Evolutionary conservation across 1,284 basidiomycete genomes (phyloP).

Genomic region (Rhizoctonia solani): DNA sequence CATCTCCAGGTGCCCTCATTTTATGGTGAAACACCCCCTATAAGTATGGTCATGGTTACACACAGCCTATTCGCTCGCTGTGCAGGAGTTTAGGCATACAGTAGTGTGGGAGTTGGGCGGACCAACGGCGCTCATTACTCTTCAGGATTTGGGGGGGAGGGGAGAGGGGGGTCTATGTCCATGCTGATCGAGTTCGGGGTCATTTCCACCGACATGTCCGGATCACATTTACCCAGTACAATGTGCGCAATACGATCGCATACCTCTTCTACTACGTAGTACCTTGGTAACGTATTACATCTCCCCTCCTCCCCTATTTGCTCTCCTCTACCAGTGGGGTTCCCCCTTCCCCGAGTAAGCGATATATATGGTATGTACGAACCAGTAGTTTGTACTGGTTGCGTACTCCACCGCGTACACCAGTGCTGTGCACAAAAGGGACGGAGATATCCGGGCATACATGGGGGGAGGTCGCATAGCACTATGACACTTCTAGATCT

Average conservation of each 20-base stretch:
- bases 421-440: not conserved
- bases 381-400: too few species aligned
- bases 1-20: not conserved
- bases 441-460: not conserved
- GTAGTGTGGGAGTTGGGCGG: not conserved
- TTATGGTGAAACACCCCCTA: constrained; percentile 6
- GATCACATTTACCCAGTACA: not conserved
- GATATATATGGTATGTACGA: too few species aligned
- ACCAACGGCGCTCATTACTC: constrained; percentile 14
- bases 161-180: not conserved
- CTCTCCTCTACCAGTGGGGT: too few species aligned
- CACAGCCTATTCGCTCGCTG: constrained; percentile 19
- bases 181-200: not conserved
- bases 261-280: too few species aligned
- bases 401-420: not conserved
- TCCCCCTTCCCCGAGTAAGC: too few species aligned
- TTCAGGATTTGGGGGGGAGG: too few species aligned
- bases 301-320: too few species aligned
- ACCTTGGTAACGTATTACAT: too few species aligned
- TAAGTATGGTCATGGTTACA: not conserved
- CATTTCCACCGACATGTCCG: not conserved
- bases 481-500: not conserved
- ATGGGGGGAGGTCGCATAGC: too few species aligned
- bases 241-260: too few species aligned
- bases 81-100: not conserved